Percentiles rank a stretch among this genome's conserved stretches.
Conservation (phyloP, 305 asterid species). For the Galium porrigens region DNA sequence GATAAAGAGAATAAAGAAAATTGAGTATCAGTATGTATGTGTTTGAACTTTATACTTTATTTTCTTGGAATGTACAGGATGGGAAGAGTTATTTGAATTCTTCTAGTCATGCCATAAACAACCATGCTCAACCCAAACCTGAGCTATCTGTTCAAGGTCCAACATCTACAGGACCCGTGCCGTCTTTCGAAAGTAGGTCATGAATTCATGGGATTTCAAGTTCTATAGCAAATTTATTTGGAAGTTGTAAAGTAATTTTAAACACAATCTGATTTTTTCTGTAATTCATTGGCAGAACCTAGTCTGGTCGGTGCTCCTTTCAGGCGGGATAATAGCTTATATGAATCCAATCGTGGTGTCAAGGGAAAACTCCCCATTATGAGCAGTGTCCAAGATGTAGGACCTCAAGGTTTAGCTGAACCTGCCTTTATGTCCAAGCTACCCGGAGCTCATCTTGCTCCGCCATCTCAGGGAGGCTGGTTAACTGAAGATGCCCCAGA, state of each 20-base stretch:
- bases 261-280: constrained; percentile 7
- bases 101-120: constrained; percentile 32
- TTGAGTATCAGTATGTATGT: background rate
- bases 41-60: constrained; percentile 2
- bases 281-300: constrained; percentile 40
- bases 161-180: constrained; percentile 30
- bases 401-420: constrained; percentile 38
- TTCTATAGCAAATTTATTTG: constrained; percentile 2
- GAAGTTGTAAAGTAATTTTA: background rate
- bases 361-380: constrained; percentile 20
- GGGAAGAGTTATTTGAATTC: constrained; percentile 34
- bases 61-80: constrained; percentile 34
- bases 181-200: constrained; percentile 59
- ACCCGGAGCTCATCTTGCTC: constrained; percentile 38
- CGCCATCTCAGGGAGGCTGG: constrained; percentile 55
- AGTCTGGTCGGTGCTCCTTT: constrained; percentile 71
- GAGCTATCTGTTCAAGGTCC: constrained; percentile 41
- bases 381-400: constrained; percentile 25
- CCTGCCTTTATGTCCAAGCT: constrained; percentile 50
- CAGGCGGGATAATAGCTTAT: constrained; percentile 40
- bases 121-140: constrained; percentile 37
- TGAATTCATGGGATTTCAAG: constrained; percentile 11
- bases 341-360: constrained; percentile 28
- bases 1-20: constrained; percentile 5
- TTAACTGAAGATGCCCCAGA: constrained; percentile 38